Evolutionary conservation across 1,284 basidiomycete genomes (phyloP).

Genomic region (Pseudozyma sp.): DNA sequence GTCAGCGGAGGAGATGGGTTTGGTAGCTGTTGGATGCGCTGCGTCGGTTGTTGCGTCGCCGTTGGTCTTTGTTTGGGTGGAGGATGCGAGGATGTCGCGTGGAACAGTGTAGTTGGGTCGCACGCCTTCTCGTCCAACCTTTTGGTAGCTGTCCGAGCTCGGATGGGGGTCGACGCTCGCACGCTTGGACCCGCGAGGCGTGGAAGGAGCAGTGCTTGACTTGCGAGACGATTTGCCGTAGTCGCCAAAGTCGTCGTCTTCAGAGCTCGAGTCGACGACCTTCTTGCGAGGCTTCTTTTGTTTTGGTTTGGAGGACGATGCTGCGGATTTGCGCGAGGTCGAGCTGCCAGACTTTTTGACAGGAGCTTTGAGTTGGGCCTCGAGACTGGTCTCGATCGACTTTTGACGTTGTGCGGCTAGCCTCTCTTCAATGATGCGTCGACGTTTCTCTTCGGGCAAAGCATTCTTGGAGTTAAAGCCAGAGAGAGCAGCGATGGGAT

Average conservation of each 20-base stretch:
- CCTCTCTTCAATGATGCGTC: constrained; percentile 52
- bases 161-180: constrained; percentile 47
- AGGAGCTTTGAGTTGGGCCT: constrained; percentile 30
- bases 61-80: background rate
- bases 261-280: constrained; percentile 20
- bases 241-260: constrained; percentile 13
- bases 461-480: constrained; percentile 48
- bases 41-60: background rate
- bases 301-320: constrained; percentile 15
- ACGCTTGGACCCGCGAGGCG: constrained; percentile 37
- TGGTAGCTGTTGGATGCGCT: background rate
- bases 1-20: constrained; percentile 31
- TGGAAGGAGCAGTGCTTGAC: constrained; percentile 26
- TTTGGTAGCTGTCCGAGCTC: constrained; percentile 38
- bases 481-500: constrained; percentile 41
- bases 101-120: constrained; percentile 44
- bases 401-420: constrained; percentile 42
- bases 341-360: constrained; percentile 23
- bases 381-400: constrained; percentile 38
- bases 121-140: constrained; percentile 45
- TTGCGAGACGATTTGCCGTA: constrained; percentile 9
- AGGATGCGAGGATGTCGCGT: constrained; percentile 36
- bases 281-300: constrained; percentile 26
- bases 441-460: constrained; percentile 47
- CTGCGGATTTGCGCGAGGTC: background rate